Base-by-base conservation (phyloP, 768 basidiomycete genomes). In the Daedaleopsis nitida region DNA sequence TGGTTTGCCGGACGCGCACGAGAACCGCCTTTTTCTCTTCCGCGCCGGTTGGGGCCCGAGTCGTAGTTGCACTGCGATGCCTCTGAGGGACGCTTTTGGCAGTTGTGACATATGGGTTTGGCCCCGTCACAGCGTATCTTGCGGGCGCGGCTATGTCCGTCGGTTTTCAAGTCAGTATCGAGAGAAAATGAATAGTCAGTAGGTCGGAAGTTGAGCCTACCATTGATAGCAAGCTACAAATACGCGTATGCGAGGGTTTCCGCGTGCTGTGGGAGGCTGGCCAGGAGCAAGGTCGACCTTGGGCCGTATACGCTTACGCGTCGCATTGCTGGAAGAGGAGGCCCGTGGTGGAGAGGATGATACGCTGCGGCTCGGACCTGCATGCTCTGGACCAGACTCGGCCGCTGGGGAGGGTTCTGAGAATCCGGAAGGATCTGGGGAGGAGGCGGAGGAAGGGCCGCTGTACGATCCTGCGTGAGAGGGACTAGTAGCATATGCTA, bases 191-290 rank as follows among this genome's bases (percentile, higher is more conserved):
- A 32, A 32, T 7, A 32, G 27, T 32, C n/a, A n/a, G n/a, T n/a
- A n/a, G n/a, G n/a, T n/a, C n/a, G n/a, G n/a, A 32, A 32, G 17
- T 9, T 32, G 23, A 37, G 39, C 79, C 35, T 63, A 89, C 90
- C 90, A 91, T 73, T 90, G 89, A 21, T 86, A 32, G 72, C 91
- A 92, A 19, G 91, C 91, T 43, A 92, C 87, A 62, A 84, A 92
- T 16, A 92, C 90, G 37, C 91, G 81, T 11, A 84, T 82, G 12
- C 91, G 80, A 23, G 83, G 86, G 64, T 83, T 91, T 12, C 91
- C 91, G 69, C 91, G 87, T 0, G 89, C 87, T 0, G 91, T 92
- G 34, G 87, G 85, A 2, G 90, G 90, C 64, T 92, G 90, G 66
- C 87, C 86, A 2, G 87, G 80, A 1, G 89, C 86, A 32, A 92